A percentile compares a stretch with the other conserved stretches of the same genome.
Conservation (phyloP, 768 basidiomycete genomes). For the Scleroderma bovista region DNA sequence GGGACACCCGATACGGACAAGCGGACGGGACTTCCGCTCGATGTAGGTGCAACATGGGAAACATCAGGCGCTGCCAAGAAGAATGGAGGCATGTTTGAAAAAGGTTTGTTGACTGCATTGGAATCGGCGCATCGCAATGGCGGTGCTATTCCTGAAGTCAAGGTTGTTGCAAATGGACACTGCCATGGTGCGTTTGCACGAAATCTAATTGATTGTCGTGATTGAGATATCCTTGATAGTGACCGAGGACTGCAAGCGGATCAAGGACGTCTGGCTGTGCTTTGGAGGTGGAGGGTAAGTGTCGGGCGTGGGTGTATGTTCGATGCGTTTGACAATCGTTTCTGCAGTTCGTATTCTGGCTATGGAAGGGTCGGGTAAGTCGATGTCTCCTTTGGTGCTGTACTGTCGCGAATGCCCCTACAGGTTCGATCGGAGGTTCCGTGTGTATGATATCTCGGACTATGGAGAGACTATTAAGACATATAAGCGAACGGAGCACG, state of each 20-base stretch:
- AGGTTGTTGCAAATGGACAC: slow-evolving; percentile 88
- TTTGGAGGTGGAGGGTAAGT: slow-evolving; percentile 81
- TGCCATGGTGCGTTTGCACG: slow-evolving; percentile 57
- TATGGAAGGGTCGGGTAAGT: slow-evolving; percentile 72
- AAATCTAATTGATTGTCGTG: neutral
- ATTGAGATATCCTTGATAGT: slow-evolving; percentile 40
- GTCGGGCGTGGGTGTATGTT: neutral
- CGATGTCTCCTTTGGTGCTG: neutral
- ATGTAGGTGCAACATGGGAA: slow-evolving; percentile 65
- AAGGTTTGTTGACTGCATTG: slow-evolving; percentile 65
- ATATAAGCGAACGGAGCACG: slow-evolving; percentile 75
- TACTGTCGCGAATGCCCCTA: slow-evolving; percentile 7
- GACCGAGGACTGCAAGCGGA: slow-evolving; percentile 83
- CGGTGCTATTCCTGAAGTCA: slow-evolving; percentile 60
- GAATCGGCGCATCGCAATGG: slow-evolving; percentile 62
- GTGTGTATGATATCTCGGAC: slow-evolving; percentile 81
- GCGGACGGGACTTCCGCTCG: slow-evolving; percentile 54
- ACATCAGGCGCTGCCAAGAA: slow-evolving; percentile 54
- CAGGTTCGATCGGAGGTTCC: slow-evolving; percentile 87
- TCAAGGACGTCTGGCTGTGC: slow-evolving; percentile 87
- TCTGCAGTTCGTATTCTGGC: slow-evolving; percentile 67
- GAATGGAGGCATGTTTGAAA: slow-evolving; percentile 80
- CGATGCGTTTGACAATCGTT: neutral
- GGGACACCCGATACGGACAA: slow-evolving; percentile 59
- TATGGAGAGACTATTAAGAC: slow-evolving; percentile 92